These are phyloP conservation scores for Podospora australis DNA, from an alignment of 495 filamentous ascomycete species.

Conservation along the genomic window DNA sequence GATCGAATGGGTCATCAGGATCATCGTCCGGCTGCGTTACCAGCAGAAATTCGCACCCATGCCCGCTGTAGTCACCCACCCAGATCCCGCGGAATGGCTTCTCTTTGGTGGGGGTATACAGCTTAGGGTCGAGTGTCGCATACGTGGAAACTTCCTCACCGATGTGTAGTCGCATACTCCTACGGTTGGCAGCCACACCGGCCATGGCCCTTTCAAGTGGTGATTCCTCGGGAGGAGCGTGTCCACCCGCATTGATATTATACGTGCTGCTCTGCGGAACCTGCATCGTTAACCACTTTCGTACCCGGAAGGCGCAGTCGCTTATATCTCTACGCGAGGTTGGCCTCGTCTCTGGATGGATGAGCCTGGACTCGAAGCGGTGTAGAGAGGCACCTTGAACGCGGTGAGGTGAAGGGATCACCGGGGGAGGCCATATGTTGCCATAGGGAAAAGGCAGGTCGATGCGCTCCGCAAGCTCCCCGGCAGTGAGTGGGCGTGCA, in stretches of 20 bases:
- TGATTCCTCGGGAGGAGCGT: background rate
- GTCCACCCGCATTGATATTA: background rate
- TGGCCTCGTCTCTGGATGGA: conserved; percentile 35
- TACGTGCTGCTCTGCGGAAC: conserved; percentile 14
- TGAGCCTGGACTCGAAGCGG: conserved; percentile 25
- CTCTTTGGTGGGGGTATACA: conserved; percentile 70
- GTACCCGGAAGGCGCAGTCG: conserved; percentile 61
- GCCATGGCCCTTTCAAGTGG: background rate
- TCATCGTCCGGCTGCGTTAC: conserved; percentile 63
- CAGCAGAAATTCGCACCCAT: conserved; percentile 84
- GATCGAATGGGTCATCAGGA: conserved; percentile 21
- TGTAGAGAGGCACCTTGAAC: conserved; percentile 12
- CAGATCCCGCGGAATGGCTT: conserved; percentile 85
- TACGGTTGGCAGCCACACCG: background rate
- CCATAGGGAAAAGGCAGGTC: conserved; percentile 35
- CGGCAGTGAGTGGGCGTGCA: too few species aligned
- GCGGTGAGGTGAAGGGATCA: conserved; percentile 56
- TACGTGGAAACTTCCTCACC: conserved; percentile 69
- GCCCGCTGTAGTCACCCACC: conserved; percentile 82
- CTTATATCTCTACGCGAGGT: conserved; percentile 46
- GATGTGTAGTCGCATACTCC: too few species aligned
- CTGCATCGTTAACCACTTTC: conserved; percentile 57
- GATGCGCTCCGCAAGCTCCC: conserved; percentile 8
- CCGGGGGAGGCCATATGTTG: conserved; percentile 67
- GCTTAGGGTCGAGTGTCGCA: conserved; percentile 60